Evolutionary conservation across 2,329 filamentous ascomycete species (phyloP).

Genomic region (Fusarium xylarioides): DNA sequence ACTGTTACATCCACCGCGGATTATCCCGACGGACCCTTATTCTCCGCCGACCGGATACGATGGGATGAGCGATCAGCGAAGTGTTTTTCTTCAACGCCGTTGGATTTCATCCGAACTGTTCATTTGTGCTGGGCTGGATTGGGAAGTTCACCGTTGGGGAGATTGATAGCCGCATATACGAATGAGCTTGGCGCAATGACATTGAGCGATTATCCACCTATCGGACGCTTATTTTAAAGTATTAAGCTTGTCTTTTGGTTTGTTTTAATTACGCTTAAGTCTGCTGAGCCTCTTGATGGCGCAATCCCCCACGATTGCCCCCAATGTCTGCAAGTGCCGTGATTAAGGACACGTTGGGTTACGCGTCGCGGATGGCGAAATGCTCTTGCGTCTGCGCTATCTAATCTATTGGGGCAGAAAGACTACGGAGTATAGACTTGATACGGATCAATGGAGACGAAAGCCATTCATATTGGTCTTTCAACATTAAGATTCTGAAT

Average conservation of each 20-base stretch:
- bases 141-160: neutral
- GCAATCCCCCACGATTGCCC: neutral
- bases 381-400: neutral
- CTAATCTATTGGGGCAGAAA: neutral
- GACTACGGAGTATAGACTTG: no score
- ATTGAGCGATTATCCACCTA: neutral
- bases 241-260: neutral
- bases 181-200: neutral
- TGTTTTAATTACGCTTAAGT: neutral
- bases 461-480: conserved; percentile 1
- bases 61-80: neutral
- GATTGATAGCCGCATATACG: neutral
- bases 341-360: no score
- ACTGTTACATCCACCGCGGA: conserved; percentile 1
- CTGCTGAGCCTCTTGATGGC: neutral
- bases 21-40: neutral
- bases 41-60: conserved; percentile 12
- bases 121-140: neutral
- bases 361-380: neutral
- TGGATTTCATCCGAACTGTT: neutral
- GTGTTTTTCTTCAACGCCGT: no score
- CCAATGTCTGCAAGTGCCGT: neutral
- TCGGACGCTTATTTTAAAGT: neutral
- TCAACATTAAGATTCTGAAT: neutral
- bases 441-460: neutral